Conservation (phyloP, 1,139 yeast genomes). For the Yamadazyma atlantica region DNA sequence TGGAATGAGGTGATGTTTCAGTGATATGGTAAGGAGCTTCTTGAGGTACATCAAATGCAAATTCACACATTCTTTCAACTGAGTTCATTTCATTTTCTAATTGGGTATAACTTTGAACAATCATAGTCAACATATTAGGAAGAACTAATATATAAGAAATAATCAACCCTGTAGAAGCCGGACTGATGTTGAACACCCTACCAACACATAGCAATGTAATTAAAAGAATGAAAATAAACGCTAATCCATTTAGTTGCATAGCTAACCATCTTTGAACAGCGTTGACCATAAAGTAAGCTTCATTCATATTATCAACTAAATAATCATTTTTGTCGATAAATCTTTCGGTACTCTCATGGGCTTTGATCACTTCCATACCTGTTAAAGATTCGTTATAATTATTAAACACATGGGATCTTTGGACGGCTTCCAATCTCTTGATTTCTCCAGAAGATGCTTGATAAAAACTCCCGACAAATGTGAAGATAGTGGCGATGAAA, state of each 20-base stretch:
- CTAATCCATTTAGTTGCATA: conserved; percentile 60
- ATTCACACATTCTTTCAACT: conserved; percentile 74
- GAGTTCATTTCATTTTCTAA: conserved; percentile 84
- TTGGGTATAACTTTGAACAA: conserved; percentile 61
- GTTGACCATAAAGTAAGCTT: conserved; percentile 65
- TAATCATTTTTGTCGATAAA: conserved; percentile 51
- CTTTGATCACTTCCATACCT: conserved; percentile 71
- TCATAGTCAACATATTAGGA: conserved; percentile 49
- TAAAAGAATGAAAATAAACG: conserved; percentile 47
- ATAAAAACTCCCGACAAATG: conserved; percentile 58
- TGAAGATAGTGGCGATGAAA: conserved; percentile 45
- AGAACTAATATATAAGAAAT: conserved; percentile 59
- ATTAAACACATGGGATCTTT: conserved; percentile 44
- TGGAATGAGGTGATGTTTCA: conserved; percentile 54
- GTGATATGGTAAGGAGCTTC: conserved; percentile 47
- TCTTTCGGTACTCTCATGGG: conserved; percentile 50
- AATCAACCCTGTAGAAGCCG: conserved; percentile 73
- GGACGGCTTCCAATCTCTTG: conserved; percentile 43
- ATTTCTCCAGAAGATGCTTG: conserved; percentile 40
- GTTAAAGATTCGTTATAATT: conserved; percentile 73
- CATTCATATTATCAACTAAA: conserved; percentile 63
- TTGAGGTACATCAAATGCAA: conserved; percentile 51
- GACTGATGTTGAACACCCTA: conserved; percentile 59
- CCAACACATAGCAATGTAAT: conserved; percentile 64
- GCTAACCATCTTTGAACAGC: conserved; percentile 83